Base-by-base conservation (phyloP, 331 rosid species). In the Telfairia occidentalis region DNA sequence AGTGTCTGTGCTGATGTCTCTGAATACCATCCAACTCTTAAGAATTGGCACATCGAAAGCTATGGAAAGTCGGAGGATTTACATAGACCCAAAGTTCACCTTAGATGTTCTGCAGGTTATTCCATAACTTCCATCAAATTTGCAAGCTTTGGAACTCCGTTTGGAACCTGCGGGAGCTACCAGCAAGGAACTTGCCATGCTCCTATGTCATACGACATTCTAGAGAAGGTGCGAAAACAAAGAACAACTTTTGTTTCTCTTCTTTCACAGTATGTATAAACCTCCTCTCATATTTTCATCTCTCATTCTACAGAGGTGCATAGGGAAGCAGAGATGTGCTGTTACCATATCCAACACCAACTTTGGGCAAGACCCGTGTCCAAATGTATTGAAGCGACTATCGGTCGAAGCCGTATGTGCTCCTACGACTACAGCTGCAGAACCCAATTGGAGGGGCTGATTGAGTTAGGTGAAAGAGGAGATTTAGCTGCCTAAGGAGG, bases 111-210 rank as follows among this genome's bases (percentile, higher is more conserved):
- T 77, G 80, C 79, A 48, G 97, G 97, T 74, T 94, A 95, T 60
- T 71, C 88, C 71, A 95, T 95, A 52, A 82, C 97, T 81, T 86
- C 97, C 84, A 90, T 95, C 38, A 92, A 90, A 83, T 95, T 95
- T 61, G 99, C 99, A 49, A 95, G 99, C 86, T 95, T 95, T 75
- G 99, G 99, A 76, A 95, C 97, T 49, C 97, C 99, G 78, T 72
- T 80, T 5, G 99, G 99, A 40, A 90, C 99, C 40, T 95, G 99
- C 77, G 99, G 99, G 60, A 92, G 67, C 65, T 95, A 90, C 87
- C 96, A 90, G 78, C 85, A 90, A 66, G 99, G 99, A 83, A 75
- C 78, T 63, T 95, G 99, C 84, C 99, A 95, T 74, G 88, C 99
- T 59, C 64, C 96, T 0, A 81, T 88, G 40, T 95, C 99, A 8